A percentile compares a stretch with the other conserved stretches of the same genome.
These are phyloP conservation scores for Oropetium thomaeum DNA, from an alignment of 176 grass and related monocot species.

Conservation along the genomic window DNA sequence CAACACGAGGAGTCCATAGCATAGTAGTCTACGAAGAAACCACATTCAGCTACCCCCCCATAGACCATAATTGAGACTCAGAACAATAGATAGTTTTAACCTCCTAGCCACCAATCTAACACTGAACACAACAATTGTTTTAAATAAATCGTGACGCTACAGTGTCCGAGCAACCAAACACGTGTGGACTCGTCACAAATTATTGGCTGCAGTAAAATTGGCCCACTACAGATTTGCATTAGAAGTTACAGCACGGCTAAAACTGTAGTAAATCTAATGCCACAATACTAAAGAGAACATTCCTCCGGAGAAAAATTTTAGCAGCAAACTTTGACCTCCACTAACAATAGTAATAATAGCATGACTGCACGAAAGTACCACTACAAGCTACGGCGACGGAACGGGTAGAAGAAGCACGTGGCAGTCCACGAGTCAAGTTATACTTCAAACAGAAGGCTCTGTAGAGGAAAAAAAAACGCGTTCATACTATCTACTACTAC, in stretches of 20 bases:
- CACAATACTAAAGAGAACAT: not conserved
- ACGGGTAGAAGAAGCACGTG: not conserved
- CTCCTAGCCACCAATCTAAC: not conserved
- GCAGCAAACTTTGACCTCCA: not conserved
- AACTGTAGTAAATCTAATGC: not conserved
- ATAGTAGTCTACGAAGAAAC: not conserved
- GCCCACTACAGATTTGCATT: not conserved
- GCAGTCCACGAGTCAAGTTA: not conserved
- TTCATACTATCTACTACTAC: not conserved
- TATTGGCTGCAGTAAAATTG: not conserved
- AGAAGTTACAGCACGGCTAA: not conserved
- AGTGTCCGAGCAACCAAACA: not conserved
- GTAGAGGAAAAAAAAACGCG: not conserved
- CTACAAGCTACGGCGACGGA: not conserved
- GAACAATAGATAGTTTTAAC: not conserved
- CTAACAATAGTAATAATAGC: not conserved
- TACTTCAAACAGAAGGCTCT: not conserved
- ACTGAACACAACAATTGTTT: not conserved
- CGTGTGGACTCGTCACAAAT: not conserved
- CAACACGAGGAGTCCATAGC: not conserved
- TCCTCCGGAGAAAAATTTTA: not conserved
- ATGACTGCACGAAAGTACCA: not conserved
- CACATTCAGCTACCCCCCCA: not conserved
- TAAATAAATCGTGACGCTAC: not conserved
- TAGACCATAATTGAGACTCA: not conserved